Evolutionary conservation across 108 stramenopile species (phyloP), one percentile per base, ranked within the genome.

Genomic region (Nitzschia inconspicua): DNA sequence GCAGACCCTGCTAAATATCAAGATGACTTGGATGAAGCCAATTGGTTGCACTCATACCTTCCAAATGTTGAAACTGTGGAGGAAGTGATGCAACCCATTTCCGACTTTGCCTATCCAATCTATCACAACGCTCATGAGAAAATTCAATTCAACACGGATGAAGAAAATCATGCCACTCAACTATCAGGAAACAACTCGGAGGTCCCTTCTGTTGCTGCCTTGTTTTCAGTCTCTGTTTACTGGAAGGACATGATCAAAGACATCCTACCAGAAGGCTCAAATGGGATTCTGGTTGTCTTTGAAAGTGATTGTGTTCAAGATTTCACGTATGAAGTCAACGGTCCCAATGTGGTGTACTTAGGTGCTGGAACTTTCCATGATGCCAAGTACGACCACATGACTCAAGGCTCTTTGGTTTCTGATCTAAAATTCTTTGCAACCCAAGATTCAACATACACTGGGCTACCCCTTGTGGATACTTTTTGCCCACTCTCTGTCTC

Each of bases 271-370:
- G 50, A 63, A 18, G 66, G 73, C 44, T 66, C 78, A 55, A 75
- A 69, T 29, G 80, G 80, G 0, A 68, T 82, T 58, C 29, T 76
- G 27, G 75, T 73, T 48, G 80, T 82, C 5, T 47, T 82, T 0
- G 39, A 59, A 28, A 70, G 58, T 27, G 63, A 72, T 0, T 76
- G 61, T 30, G 60, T 58, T 23, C 74, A 70, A 43, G 28, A 18
- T 16, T 78, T 63, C 57, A 82, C 61, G 11, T 81, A 77, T 49
- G 44, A 58, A 26, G 11, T 52, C 30, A 52, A 52, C n/a, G 51
- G 51, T 6, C 51, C 51, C 19, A 28, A 52, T 32, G 51, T 28
- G 3, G 19, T 31, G 7, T 52, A 35, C 19, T 34, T 52, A 18
- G 51, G 51, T 4, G 51, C 51, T 35, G 51, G 51, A 34, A 34